Evolutionary conservation across 2,329 filamentous ascomycete species (phyloP), one percentile per base, ranked within the genome.

Genomic region (Thielaviopsis punctulata): DNA sequence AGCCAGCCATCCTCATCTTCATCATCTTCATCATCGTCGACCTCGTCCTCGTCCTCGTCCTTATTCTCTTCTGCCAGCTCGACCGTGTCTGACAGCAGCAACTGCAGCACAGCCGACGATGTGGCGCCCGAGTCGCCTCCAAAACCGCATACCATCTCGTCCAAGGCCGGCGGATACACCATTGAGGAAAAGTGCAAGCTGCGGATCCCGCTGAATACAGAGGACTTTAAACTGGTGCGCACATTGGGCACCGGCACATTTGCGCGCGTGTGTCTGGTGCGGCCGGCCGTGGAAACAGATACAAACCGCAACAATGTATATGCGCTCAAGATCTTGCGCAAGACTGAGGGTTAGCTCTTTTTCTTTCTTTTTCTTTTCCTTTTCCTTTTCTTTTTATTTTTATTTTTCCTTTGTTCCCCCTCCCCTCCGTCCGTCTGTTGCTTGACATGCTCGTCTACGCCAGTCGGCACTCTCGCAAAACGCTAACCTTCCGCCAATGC

Each of bases 241-340:
- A 89, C 85, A 12, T 68, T 90, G 57, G 85, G 82, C 57, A 89
- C 84, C 41, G 84, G 84, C 57, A 88, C 84, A 12, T 92, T 92
- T 69, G 86, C 86, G 58, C 75, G 86, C 57, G 86, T 92, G 45
- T 88, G 83, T 71, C 77, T 90, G 56, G 84, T 86, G 49, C 79
- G 78, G 55, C 75, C 85, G 36, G 73, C 76, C 43, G 72, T 73
- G 58, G 69, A 70, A 43, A 62, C 65, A 43, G 62, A 73, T 21
- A 69, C 68, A 36, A 77, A 82, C 59, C 69, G 71, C 56, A 71
- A 74, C 61, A 76, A 79, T 59, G 82, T 89, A n/a, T 89, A 82
- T 65, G 84, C 84, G 45, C 73, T 90, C 61, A 90, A 90, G 72
- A 86, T 88, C 52, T 66, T 90, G 58, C 79, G 84, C 57, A 82